These are phyloP conservation scores for Trichomonas tenax DNA, from an alignment of 208 protist genomes.

Conservation along the genomic window DNA sequence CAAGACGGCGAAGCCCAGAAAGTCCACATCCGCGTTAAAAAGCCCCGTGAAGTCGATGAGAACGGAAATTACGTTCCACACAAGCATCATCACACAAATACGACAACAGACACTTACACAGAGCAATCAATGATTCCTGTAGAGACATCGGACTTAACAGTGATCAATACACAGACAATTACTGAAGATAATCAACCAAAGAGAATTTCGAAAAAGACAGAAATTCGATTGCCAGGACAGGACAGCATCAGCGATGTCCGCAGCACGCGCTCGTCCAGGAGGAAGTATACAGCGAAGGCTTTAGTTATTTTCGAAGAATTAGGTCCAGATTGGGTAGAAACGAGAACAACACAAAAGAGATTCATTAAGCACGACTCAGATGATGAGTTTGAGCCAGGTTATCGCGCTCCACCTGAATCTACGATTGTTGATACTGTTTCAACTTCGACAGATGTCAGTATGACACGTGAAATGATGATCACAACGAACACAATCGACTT, in stretches of 20 bases:
- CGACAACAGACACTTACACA: neutral
- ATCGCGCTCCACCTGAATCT: neutral
- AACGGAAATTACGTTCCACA: neutral
- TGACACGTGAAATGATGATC: neutral
- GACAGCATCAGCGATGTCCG: neutral
- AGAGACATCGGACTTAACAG: neutral
- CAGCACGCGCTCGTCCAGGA: neutral
- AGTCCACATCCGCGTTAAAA: neutral
- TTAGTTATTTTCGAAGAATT: neutral
- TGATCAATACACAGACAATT: neutral
- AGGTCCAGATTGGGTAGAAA: neutral
- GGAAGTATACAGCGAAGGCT: neutral
- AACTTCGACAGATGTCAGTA: neutral
- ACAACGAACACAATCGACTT: neutral
- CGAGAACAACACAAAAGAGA: neutral
- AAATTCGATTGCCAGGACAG: neutral
- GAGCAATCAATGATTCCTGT: neutral
- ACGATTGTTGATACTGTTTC: neutral
- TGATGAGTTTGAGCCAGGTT: neutral
- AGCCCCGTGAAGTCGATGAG: neutral
- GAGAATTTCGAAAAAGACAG: neutral
- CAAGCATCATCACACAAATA: neutral
- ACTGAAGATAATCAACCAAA: neutral
- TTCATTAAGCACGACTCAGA: neutral
- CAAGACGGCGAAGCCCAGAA: neutral